phyloP scores from a whole-genome alignment of 441 rosid genomes.

The Brassica hybrid region DNA sequence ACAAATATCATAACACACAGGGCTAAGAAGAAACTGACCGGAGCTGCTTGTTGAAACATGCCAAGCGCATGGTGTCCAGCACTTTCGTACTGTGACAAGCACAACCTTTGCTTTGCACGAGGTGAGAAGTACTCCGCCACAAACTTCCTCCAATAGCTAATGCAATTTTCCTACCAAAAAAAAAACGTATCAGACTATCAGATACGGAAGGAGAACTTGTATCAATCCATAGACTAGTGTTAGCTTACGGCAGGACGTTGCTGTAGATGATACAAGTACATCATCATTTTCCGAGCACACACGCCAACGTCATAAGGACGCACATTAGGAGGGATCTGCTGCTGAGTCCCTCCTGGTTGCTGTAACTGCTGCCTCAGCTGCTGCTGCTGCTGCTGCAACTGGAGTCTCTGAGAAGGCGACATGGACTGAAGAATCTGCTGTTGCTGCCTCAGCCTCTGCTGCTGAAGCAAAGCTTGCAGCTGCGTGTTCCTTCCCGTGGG shows the following conservation, averaged over 20 bases:
- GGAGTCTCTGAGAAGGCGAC: constrained; percentile 84
- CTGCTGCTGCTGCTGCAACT: constrained; percentile 51
- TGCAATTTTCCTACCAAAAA: constrained; percentile 77
- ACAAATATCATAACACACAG: background rate
- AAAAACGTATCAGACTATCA: constrained; percentile 5
- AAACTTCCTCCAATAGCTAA: constrained; percentile 97
- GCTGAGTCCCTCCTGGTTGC: constrained; percentile 77
- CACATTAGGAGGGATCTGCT: constrained; percentile 50
- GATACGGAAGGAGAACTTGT: background rate
- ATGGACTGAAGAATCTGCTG: constrained; percentile 83
- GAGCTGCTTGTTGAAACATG: constrained; percentile 91
- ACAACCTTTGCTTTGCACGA: constrained; percentile 94
- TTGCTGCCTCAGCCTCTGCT: constrained; percentile 69
- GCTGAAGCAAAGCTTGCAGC: constrained; percentile 73
- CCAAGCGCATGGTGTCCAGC: constrained; percentile 95
- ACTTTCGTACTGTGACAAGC: constrained; percentile 87
- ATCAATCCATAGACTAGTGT: background rate
- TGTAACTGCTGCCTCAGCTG: constrained; percentile 84
- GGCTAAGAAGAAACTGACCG: constrained; percentile 60
- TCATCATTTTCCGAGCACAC: constrained; percentile 95
- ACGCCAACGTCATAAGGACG: constrained; percentile 87
- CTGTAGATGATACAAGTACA: constrained; percentile 89
- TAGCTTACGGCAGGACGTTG: constrained; percentile 86
- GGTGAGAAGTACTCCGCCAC: constrained; percentile 95
- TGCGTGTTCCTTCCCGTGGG: constrained; percentile 67